Base-by-base conservation (phyloP, 768 basidiomycete genomes). In the Mycena rebaudengoi region DNA sequence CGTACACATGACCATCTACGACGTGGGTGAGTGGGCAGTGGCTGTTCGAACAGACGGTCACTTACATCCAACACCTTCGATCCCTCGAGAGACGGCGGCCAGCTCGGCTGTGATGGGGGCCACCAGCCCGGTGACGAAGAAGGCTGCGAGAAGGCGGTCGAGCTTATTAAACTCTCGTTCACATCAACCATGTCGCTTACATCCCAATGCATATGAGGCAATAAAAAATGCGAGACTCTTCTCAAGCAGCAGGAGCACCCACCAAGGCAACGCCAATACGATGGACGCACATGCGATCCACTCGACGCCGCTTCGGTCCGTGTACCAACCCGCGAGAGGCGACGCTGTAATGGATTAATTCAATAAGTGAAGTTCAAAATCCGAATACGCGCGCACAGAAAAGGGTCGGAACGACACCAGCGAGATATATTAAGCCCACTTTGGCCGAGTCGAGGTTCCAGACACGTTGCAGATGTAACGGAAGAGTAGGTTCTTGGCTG, bases 1-100 rank as follows among this genome's bases (percentile, higher is more conserved):
- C 91, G 68, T 91, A 93, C 4, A 90, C 82, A 69, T 92, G 91
- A 1, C 85, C 91, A 74, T 89, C 91, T 92, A 67, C 28, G n/a
- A 45, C 5, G n/a, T 60, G 45, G 20, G 28, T 46, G 28, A 60
- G n/a, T n/a, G n/a, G 14, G 16, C 7, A 14, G 12, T 3, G 18
- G 7, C 39, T 14, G 40, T 21, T 65, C 41, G 62, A 30, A 39
- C 45, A 45, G 41, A 45, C 20, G 39, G 52, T 35, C 18, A 73
- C 88, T 71, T 70, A 87, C 91, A 94, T 29, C 91, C 91, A 35
- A 93, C 80, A 4, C 90, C 90, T 33, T 84, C 83, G 21, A 88
- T 82, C 14, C 69, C 73, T 54, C 84, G 76, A 26, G 89, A 80
- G 1, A 90, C 85, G 10, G 82, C 76, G 12, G 91, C 90, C 8